These are phyloP conservation scores for Diospyros kaki DNA, from an alignment of 148 eudicot species.

Conservation along the genomic window DNA sequence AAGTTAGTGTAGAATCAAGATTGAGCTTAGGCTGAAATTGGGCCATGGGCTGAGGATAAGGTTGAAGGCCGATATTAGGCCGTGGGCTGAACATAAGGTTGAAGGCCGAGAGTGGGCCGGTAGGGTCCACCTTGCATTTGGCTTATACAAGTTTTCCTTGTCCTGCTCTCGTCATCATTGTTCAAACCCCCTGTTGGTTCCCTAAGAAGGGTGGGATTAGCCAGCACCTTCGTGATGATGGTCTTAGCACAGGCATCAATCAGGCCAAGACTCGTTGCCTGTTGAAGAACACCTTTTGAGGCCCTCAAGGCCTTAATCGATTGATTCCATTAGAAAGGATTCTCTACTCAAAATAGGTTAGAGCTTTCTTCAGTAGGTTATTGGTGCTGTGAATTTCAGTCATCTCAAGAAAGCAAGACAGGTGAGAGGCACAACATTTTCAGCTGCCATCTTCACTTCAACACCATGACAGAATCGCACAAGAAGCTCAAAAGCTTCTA, in stretches of 20 bases:
- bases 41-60: no score
- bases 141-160: conserved; percentile 15
- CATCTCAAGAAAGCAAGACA: conserved; percentile 65
- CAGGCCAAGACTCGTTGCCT: conserved; percentile 37
- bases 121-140: conserved; percentile 31
- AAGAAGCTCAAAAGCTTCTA: conserved; percentile 47
- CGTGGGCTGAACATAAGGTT: no score
- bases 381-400: conserved; percentile 46
- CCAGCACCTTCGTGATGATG: conserved; percentile 33
- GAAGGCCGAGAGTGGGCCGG: no score
- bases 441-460: conserved; percentile 36
- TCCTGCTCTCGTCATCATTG: conserved; percentile 17
- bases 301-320: conserved; percentile 38
- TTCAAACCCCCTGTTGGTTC: conserved; percentile 26
- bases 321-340: conserved; percentile 60
- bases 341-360: conserved; percentile 31
- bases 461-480: conserved; percentile 66
- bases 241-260: conserved; percentile 37
- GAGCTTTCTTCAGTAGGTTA: conserved; percentile 41
- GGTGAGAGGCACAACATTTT: conserved; percentile 45
- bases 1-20: no score
- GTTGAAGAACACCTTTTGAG: conserved; percentile 27
- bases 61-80: no score
- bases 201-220: conserved; percentile 47
- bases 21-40: no score